A percentile compares a stretch with the other conserved stretches of the same genome.
These are phyloP conservation scores for Phytomonas francai DNA, from an alignment of 208 protist species.

Conservation along the genomic window DNA sequence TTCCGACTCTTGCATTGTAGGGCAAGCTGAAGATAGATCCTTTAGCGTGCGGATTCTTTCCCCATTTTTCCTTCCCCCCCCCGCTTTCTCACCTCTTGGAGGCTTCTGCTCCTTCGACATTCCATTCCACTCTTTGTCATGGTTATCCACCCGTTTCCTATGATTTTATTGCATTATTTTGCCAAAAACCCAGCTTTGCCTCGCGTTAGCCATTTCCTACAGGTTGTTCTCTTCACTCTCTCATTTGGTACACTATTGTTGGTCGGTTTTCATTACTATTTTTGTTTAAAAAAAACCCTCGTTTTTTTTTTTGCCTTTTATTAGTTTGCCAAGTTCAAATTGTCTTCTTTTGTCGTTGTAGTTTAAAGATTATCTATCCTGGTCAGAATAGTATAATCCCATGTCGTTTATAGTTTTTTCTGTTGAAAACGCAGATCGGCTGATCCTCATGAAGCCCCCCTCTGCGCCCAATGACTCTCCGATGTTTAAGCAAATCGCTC, in stretches of 20 bases:
- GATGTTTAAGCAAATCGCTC: slow-evolving; percentile 62
- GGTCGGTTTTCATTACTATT: slow-evolving; percentile 1
- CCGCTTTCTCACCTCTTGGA: background rate
- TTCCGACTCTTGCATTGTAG: background rate
- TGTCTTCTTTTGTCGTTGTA: slow-evolving; percentile 1
- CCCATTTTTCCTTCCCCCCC: background rate
- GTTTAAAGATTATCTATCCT: slow-evolving; percentile 1
- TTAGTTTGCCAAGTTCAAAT: background rate
- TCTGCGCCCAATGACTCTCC: slow-evolving; percentile 27
- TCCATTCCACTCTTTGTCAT: background rate
- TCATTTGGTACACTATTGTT: slow-evolving; percentile 2
- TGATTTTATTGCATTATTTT: background rate
- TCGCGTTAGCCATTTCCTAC: background rate
- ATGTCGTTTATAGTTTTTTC: slow-evolving; percentile 79
- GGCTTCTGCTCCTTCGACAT: background rate
- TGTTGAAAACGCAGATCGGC: slow-evolving; percentile 80
- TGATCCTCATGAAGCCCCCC: slow-evolving; percentile 62
- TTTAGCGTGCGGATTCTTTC: background rate
- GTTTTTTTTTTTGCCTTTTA: slow-evolving; percentile 7
- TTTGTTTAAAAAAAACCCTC: background rate
- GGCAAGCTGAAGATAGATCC: slow-evolving; percentile 1
- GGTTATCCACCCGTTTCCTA: background rate
- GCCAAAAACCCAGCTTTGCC: background rate
- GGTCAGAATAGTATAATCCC: background rate
- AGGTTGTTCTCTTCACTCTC: background rate